Base-by-base conservation (phyloP, 202 grass and related monocot genomes). In the Brachypodium distachyon region DNA sequence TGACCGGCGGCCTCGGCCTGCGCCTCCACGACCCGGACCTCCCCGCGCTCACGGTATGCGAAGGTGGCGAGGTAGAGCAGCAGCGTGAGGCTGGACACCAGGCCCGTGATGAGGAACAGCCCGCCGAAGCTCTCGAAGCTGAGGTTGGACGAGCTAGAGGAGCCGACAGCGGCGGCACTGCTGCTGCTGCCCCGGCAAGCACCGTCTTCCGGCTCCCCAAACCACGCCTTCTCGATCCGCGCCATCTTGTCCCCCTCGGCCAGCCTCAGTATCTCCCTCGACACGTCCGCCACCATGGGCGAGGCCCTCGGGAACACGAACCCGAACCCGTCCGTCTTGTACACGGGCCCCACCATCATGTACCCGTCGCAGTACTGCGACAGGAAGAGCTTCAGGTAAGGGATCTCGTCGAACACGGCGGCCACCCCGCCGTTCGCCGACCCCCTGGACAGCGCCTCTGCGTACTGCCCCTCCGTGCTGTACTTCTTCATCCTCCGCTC, bases 251-350 rank as follows among this genome's bases (percentile, higher is more conserved):
- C 79, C 11, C 84, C 19, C 11, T 94, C 94, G 12, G 88, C 90
- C 49, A 97, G 61, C 2, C 32, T 66, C 16, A 97, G 53, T 11
- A 97, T 84, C 7, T 58, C 87, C 21, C 89, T 84, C 1, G 91
- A 94, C 53, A 92, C 77, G 62, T 97, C 94, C 7, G 62, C 23
- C 13, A 87, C 74, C 6, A 97, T 74, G 5, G 88, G 82, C 40
- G 91, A 88, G 22, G 86, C 88, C 53, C 51, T 76, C 0, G 94
- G 94, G 53, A 97, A 94, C 10, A 94, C 91, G 44, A 97, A 97
- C 18, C 84, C 94, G 42, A 97, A 90, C 12, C 94, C 94, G n/a
- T 90, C 86, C 7, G 87, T 88, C 76, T 90, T 97, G 84, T 92
- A 92, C 9, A 86, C 67, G 4, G 76, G 82, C 0, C 88, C 86